phyloP scores from a whole-genome alignment of 345 rosid genomes.

The Pugionium cornutum region DNA sequence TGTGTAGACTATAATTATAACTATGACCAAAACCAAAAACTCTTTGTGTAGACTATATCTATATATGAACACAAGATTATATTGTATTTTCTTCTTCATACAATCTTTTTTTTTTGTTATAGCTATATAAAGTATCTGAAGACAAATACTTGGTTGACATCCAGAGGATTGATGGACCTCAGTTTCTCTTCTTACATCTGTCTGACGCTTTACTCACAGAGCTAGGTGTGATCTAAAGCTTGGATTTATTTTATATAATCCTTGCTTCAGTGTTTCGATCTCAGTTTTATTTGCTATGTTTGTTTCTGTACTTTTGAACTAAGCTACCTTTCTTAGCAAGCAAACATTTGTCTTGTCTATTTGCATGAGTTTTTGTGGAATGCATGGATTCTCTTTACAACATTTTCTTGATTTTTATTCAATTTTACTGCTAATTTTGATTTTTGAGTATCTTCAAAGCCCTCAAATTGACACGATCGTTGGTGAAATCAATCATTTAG shows the following conservation, averaged over 20 bases:
- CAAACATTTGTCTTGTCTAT: not conserved
- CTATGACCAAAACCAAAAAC: too few species aligned
- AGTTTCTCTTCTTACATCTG: conserved; percentile 74
- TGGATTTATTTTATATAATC: not conserved
- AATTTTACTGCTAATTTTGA: too few species aligned
- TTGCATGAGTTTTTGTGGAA: conserved; percentile 1
- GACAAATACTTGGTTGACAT: conserved; percentile 75
- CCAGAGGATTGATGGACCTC: conserved; percentile 71
- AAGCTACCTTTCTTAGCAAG: not conserved
- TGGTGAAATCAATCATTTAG: too few species aligned
- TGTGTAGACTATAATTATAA: too few species aligned
- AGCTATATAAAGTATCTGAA: conserved; percentile 73
- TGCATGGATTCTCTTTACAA: not conserved
- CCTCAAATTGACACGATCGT: too few species aligned
- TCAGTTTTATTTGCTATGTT: not conserved
- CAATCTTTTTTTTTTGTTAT: conserved; percentile 18
- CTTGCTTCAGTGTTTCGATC: not conserved
- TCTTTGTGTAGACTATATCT: too few species aligned
- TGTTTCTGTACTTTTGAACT: not conserved
- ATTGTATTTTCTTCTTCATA: too few species aligned
- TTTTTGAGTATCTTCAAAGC: too few species aligned
- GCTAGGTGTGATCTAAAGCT: conserved; percentile 55
- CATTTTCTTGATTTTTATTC: not conserved
- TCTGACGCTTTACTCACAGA: conserved; percentile 72
- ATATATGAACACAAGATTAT: too few species aligned